Conservation (phyloP, 805 yeast species). For the Cyberlindnera suaveolens region DNA sequence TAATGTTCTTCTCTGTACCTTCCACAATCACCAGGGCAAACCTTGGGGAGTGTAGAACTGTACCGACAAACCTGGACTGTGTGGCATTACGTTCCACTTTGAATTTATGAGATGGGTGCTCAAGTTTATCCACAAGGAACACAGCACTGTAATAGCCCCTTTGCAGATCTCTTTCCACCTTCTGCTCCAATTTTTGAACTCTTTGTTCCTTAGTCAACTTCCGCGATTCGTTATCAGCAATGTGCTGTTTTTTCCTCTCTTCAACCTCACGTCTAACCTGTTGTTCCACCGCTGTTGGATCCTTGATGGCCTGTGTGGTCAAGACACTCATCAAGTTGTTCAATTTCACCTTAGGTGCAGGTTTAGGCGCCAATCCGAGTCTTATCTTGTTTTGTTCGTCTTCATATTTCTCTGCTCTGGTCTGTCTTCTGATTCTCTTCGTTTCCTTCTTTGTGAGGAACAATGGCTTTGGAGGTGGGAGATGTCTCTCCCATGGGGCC, state of each 20-base stretch:
- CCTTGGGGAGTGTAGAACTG: constrained; percentile 32
- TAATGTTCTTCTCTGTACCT: constrained; percentile 60
- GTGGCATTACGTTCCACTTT: constrained; percentile 79
- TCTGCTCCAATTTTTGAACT: constrained; percentile 40
- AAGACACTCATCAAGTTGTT: constrained; percentile 81
- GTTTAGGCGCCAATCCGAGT: constrained; percentile 80
- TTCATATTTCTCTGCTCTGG: constrained; percentile 54
- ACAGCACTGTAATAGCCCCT: constrained; percentile 54
- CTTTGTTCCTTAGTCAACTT: constrained; percentile 53
- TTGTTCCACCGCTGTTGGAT: constrained; percentile 83
- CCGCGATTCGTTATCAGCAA: constrained; percentile 52
- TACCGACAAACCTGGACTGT: constrained; percentile 62
- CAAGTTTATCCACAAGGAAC: constrained; percentile 46
- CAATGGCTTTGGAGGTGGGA: constrained; percentile 37
- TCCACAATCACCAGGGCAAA: constrained; percentile 64
- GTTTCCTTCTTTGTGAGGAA: constrained; percentile 71
- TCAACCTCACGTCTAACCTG: constrained; percentile 64
- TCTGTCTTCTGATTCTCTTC: constrained; percentile 66
- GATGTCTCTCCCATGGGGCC: constrained; percentile 50
- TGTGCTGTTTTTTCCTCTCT: constrained; percentile 54
- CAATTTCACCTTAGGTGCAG: constrained; percentile 81
- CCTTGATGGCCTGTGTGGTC: constrained; percentile 78
- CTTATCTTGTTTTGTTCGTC: constrained; percentile 73
- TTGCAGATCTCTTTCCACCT: constrained; percentile 42
- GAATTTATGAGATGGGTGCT: constrained; percentile 61